Evolutionary conservation across 345 rosid species (phyloP), one percentile per base, ranked within the genome.

Genomic region (Corchorus olitorius): DNA sequence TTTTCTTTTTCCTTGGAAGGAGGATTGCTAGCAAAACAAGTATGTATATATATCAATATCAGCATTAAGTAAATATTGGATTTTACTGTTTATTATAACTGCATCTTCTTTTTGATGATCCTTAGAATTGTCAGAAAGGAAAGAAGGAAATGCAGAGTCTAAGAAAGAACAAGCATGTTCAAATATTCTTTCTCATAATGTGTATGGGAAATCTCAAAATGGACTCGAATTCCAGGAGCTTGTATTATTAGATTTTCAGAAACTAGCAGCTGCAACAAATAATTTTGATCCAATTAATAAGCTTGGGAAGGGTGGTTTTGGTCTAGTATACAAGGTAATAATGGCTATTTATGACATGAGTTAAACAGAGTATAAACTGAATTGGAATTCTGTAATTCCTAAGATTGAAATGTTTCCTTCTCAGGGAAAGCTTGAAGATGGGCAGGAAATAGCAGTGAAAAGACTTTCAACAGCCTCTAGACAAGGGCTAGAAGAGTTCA

Each of bases 301-400:
- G 53, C 80, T 86, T 6, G 88, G 88, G 17, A 62, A 85, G 78
- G 88, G 88, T 9, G 84, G 88, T 34, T 85, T 85, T 52, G 88
- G 88, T 35, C 76, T 82, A 4, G 86, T 85, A 0, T 85, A 82
- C 83, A 71, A 16, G 84, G 86, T 83, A 81, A 27, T 27, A 27
- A 16, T 62, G 27, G 43, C 20, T n/a, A 35, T 65, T 14, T 20
- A 41, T 58, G 43, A 39, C 43, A 39, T 39, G 43, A 39, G 2
- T 39, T 39, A 39, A 39, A 39, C 43, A 39, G 5, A 6, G 43
- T 39, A 39, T 39, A 3, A 4, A 39, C 2, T 68, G 15, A 19
- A 49, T 50, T 46, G 15, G 11, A 55, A 8, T 1, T 34, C 9
- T 27, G 27, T 37, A 54, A 35, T 72, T 14, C 13, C 35, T 4